Base-by-base conservation (phyloP, 192 early-diverging fungal species). In the Coemansia sp. region DNA sequence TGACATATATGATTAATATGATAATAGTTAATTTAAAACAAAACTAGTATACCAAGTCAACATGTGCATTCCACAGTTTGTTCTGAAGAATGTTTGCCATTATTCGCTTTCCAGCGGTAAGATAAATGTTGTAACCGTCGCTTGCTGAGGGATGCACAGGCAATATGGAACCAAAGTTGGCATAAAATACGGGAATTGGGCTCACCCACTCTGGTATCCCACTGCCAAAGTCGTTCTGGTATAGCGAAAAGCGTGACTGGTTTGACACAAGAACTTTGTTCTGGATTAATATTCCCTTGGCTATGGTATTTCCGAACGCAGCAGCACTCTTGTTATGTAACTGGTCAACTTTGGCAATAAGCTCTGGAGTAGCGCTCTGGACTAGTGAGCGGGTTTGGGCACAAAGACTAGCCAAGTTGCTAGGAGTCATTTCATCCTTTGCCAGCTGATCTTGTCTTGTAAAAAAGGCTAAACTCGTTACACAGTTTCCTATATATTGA, bases 171-270 rank as follows among this genome's bases (percentile, higher is more conserved):
- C 45, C 67, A 58, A 70, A 63, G n/a, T 62, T 63, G 2, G 60
- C 60, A 48, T 58, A 63, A 19, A 63, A 70, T 5, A 32, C 24
- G 3, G 51, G 39, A 23, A 70, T 51, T 29, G 71, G 65, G 17
- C 56, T 49, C 5, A 73, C 57, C 55, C 56, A 64, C 6, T 22
- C 35, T 3, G 71, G 71, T 10, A 52, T 59, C 5, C 59, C 65
- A 22, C 38, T 38, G 3, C 65, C 71, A 73, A 73, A 73, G 56
- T 73, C 71, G 9, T 50, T 50, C 0, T 58, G 11, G 41, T 73
- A 73, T 8, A 64, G 23, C n/a, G 56, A 8, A 21, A 73, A 59
- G 9, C 65, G 60, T 5, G 61, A 58, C 49, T 67, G 65, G 43
- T 66, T 73, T 1, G 71, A 60, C 10, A 73, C 12, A 17, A 61